Evolutionary conservation across 2,329 filamentous ascomycete species (phyloP), one percentile per base, ranked within the genome.

Genomic region (Cladophialophora psammophila): DNA sequence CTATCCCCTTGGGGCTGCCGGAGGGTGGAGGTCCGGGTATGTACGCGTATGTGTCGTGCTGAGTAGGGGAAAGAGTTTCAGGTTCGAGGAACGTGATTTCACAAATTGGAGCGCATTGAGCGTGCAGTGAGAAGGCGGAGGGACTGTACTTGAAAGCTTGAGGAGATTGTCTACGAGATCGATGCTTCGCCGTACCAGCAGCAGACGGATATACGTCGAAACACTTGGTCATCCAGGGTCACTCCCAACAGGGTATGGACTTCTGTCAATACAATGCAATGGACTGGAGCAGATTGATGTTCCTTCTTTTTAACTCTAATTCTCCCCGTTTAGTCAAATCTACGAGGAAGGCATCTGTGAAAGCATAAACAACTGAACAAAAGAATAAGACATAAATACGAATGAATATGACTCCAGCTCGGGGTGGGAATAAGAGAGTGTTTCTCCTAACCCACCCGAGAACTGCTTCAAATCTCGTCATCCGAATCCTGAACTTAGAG

Each of bases 391-490:
- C 10, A 52, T 10, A 8, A 52, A 9, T 2, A 31, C 40, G 48
- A 8, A 20, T 31, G 48, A n/a, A 52, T 13, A n/a, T 20, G 48
- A 52, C 48, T n/a, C 18, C 18, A 18, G 26, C 26, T 26, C 26
- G 26, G 3, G 26, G 26, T 26, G 26, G 2, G 2, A 26, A 26
- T 26, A 20, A n/a, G 13, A 35, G 58, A 48, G 18, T 65, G 26
- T 65, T 72, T 32, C 69, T 76, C 7, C 48, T 77, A 34, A 74
- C 73, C 52, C 67, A 71, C 58, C 75, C 76, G 5, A 75, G 76
- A 54, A 75, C 76, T 7, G 76, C 76, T 6, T 78, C 76, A 13
- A 76, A 78, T 59, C 70, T 78, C 6, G 69, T 78, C 8, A 68
- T 76, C 35, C 71, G 72, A 15, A 73, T 78, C 35, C 71, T 78